Evolutionary conservation across 345 rosid species (phyloP), one percentile per base, ranked within the genome.

Genomic region (Salix udensis): DNA sequence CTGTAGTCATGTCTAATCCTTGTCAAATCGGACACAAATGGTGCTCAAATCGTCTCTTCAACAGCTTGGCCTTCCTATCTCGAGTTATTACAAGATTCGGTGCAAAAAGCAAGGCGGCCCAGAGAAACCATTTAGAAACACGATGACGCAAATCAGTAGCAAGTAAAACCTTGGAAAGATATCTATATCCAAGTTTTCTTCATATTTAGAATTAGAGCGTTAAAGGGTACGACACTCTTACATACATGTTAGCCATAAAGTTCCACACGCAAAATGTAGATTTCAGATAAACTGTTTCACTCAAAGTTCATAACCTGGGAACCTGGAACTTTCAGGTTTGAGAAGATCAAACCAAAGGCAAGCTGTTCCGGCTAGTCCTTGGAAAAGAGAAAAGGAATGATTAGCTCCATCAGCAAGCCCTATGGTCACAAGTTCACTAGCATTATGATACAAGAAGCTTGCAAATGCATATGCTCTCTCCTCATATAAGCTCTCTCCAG

Each of bases 391-490:
- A 74, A 74, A 89, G 60, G 84, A 87, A 39, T 80, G 79, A 16
- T 82, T 89, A 11, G 58, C 72, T n/a, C 74, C 81, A 1, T 34
- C 14, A 2, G 31, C 77, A 76, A 70, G 77, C 52, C 62, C 85
- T 0, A 28, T 12, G 6, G 65, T 74, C 31, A 77, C 81, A 0
- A 82, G 81, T 50, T 84, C 79, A 42, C 50, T 72, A 2, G 84
- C 86, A 75, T 90, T 85, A 46, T 82, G 88, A 73, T 84, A 88
- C 81, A 93, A 77, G 88, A 82, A 93, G 86, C 90, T 85, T 5
- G 92, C 92, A 36, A 95, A 93, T 0, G 92, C 93, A 78, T 85
- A 89, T 1, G 97, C 96, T 71, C 97, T 85, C 76, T 93, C 93
- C 76, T 85, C 87, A 6, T 95, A 93, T 31, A 95, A 61, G 46